Base-by-base conservation (phyloP, 768 basidiomycete species). In the Hygrophoropsis aurantiaca region DNA sequence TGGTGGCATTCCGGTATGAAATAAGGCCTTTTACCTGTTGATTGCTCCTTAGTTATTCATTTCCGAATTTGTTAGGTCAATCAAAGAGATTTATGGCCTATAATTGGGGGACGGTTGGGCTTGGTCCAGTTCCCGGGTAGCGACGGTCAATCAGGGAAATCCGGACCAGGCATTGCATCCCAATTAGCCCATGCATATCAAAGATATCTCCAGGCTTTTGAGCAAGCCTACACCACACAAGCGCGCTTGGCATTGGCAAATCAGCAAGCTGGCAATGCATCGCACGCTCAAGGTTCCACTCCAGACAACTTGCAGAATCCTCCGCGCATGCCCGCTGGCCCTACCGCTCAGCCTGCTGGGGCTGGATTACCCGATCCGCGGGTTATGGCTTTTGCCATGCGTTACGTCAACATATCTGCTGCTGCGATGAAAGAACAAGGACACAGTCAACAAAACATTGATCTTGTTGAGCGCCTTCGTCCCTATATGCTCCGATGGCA, bases 91-190 rank as follows among this genome's bases (percentile, higher is more conserved):
- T 51, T 72, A 48, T 89, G 87, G 87, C 57, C 76, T 13, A 67
- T 84, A 37, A 78, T 90, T 46, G 87, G 78, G 15, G 87, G 77
- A n/a, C 76, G 74, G 19, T 71, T 90, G 64, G 82, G 80, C 15
- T 80, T 83, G 55, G 74, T 82, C 3, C 74, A 82, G 44, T 85
- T 87, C 53, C 82, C 82, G 2, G 83, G 74, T 4, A 77, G 67
- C 10, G 82, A 79, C 1, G 62, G 70, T 4, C 82, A 86, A 50
- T 84, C 86, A 10, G 71, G 79, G 4, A 81, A 78, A 54, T 74
- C 76, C 21, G 82, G 82, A 3, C 85, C 85, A 2, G 81, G 66
- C 19, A 72, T 79, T 24, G 87, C 84, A 0, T 74, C 75, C 42
- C 79, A 80, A 20, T 65, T 90, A 4, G 73, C 76, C 1, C 73